Percentiles rank a stretch among this genome's conserved stretches.
These are phyloP conservation scores for Saccharomycopsis synnaedendra DNA, from an alignment of 805 yeast species.

Conservation along the genomic window DNA sequence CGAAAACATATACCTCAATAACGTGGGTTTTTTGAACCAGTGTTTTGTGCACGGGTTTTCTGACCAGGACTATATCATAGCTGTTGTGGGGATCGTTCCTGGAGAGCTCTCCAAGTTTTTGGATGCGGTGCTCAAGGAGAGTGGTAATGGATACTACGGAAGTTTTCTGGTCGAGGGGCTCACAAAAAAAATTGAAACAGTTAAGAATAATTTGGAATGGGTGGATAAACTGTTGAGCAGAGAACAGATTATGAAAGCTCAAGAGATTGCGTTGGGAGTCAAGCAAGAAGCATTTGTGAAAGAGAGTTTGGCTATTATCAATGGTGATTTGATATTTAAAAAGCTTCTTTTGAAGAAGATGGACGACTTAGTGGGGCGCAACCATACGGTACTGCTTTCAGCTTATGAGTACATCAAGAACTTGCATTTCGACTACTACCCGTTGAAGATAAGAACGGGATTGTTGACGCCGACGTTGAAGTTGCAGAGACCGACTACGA, in stretches of 20 bases:
- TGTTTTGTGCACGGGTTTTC: conserved; percentile 1
- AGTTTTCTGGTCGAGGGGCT: background rate
- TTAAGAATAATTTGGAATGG: background rate
- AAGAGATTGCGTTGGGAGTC: conserved; percentile 4
- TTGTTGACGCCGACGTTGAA: conserved; percentile 60
- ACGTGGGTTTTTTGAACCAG: conserved; percentile 20
- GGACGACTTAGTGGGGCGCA: conserved; percentile 4
- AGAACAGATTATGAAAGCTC: conserved; percentile 7
- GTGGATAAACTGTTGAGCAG: conserved; percentile 1
- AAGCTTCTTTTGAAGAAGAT: conserved; percentile 2
- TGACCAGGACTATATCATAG: background rate
- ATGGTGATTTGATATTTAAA: background rate
- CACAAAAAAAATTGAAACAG: background rate
- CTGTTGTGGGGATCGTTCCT: conserved; percentile 14
- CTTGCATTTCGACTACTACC: conserved; percentile 39
- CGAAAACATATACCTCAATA: conserved; percentile 28
- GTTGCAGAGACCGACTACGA: conserved; percentile 39
- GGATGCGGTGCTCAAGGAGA: background rate
- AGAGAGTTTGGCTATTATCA: background rate
- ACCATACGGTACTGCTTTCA: conserved; percentile 24
- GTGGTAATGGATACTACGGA: background rate
- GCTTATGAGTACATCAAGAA: conserved; percentile 59
- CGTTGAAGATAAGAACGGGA: conserved; percentile 46
- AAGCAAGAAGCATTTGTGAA: background rate
- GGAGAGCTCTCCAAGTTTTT: background rate